These are phyloP conservation scores for Phialemoniopsis sp. DNA, from an alignment of 2,329 filamentous ascomycete species.

Conservation along the genomic window DNA sequence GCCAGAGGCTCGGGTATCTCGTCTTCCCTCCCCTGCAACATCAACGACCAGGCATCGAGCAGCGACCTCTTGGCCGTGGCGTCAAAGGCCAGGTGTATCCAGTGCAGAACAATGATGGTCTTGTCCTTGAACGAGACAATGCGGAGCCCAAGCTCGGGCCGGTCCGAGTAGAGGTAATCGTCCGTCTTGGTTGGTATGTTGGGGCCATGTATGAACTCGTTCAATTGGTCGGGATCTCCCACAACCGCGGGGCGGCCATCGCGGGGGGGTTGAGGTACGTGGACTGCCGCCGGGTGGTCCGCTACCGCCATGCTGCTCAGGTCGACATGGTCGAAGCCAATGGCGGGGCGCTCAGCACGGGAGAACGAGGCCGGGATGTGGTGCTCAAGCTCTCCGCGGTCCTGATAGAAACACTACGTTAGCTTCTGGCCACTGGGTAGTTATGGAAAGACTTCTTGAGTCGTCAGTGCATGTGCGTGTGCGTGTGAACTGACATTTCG, in stretches of 20 bases:
- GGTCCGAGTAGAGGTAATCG: constrained; percentile 30
- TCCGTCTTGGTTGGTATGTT: constrained; percentile 14
- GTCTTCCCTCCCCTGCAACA: constrained; percentile 27
- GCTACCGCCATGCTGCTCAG: constrained; percentile 17
- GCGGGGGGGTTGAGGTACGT: constrained; percentile 16
- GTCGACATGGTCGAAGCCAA: constrained; percentile 25
- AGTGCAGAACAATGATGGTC: constrained; percentile 35
- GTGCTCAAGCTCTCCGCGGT: constrained; percentile 6
- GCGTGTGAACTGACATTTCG: constrained; percentile 13
- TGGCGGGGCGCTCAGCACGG: constrained; percentile 22
- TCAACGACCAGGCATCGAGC: constrained; percentile 30
- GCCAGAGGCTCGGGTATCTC: constrained; percentile 22
- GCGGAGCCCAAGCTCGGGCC: constrained; percentile 34
- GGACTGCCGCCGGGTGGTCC: constrained; percentile 26
- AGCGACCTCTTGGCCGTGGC: constrained; percentile 30
- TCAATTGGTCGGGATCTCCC: constrained; percentile 16
- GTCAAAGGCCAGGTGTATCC: constrained; percentile 36
- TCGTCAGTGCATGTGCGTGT: too few relatives aligned
- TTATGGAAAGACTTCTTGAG: too few relatives aligned
- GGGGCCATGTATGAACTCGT: constrained; percentile 11
- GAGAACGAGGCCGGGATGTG: constrained; percentile 32
- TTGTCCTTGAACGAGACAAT: constrained; percentile 35
- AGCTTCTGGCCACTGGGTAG: too few relatives aligned
- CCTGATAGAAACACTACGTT: too few relatives aligned
- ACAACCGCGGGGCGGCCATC: constrained; percentile 17